These are phyloP conservation scores for Coprinopsis sp. DNA, from an alignment of 768 basidiomycete genomes.

Conservation along the genomic window DNA sequence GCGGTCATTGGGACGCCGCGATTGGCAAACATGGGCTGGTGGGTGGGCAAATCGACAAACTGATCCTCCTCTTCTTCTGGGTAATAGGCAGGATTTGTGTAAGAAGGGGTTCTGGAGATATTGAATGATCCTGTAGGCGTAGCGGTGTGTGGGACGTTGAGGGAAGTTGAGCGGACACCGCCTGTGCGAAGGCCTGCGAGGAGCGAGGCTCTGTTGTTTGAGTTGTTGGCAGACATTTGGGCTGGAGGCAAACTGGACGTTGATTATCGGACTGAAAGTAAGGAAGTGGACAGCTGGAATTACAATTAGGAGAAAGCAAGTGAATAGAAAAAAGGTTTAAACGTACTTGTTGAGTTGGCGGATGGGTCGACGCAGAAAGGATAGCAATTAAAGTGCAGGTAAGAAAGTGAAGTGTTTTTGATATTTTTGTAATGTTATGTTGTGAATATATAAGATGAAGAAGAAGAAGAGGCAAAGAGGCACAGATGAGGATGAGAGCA, in stretches of 20 bases:
- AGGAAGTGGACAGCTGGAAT: slow-evolving; percentile 28
- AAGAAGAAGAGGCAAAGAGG: slow-evolving; percentile 24
- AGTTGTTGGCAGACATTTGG: slow-evolving; percentile 40
- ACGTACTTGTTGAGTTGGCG: slow-evolving; percentile 12
- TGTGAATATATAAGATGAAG: slow-evolving; percentile 20
- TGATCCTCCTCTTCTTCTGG: slow-evolving; percentile 59
- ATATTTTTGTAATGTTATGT: slow-evolving; percentile 13
- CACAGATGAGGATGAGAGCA: slow-evolving; percentile 27
- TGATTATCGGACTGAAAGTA: slow-evolving; percentile 18
- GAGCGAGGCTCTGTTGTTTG: slow-evolving; percentile 74
- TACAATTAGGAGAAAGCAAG: slow-evolving; percentile 13
- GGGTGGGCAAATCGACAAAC: slow-evolving; percentile 48
- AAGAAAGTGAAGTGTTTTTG: background rate
- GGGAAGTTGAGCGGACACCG: slow-evolving; percentile 76
- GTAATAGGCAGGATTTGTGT: slow-evolving; percentile 39
- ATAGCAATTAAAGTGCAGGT: slow-evolving; percentile 8
- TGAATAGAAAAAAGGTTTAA: slow-evolving; percentile 9
- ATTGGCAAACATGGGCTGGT: slow-evolving; percentile 46
- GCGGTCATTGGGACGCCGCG: slow-evolving; percentile 62
- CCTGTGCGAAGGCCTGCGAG: slow-evolving; percentile 87
- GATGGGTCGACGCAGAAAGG: slow-evolving; percentile 14
- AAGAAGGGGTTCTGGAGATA: slow-evolving; percentile 50
- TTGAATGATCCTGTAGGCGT: slow-evolving; percentile 61
- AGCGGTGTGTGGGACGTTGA: slow-evolving; percentile 61
- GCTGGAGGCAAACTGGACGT: slow-evolving; percentile 20